Base-by-base conservation (phyloP, 306 rosid species). In the Fragaria vesca region DNA sequence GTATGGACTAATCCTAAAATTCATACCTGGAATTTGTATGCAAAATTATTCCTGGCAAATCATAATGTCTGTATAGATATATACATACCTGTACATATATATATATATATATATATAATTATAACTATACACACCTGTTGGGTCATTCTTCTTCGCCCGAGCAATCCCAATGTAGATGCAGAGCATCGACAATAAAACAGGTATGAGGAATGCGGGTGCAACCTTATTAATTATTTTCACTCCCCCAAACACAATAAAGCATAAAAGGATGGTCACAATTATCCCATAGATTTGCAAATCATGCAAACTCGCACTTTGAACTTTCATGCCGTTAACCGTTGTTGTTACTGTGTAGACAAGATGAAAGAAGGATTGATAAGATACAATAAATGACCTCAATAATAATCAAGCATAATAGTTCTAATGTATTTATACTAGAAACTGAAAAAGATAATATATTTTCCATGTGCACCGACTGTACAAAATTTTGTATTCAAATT, bases 181-280 rank as follows among this genome's bases (percentile, higher is more conserved):
- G 76, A 85, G 6, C 60, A 96, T 79, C 6, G 99, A 96, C 88
- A 96, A 86, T 80, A 96, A 50, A 79, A 93, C 99, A 65, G 99
- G 94, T 76, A 96, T 78, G 66, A 96, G 98, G 84, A 96, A 93
- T 63, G 99, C 97, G 71, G 99, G 99, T 1, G 99, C 99, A 81
- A 96, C 99, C 88, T 97, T 89, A 81, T 96, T 96, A 79, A 96
- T 96, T 82, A 96, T 96, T 87, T 90, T 96, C 78, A 93, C 99
- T 68, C 99, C 99, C 79, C 99, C 99, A 86, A 96, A 96, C 76
- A 96, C 99, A 85, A 96, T 79, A 85, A 96, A 93, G 94, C 98
- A 93, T 69, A 96, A 87, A 50, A 96, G 4, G 73, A 96, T 90
- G n/a, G 99, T 93, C 89, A 91, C 96, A 76, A 96, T 87, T 74